Percentiles rank a stretch among this genome's conserved stretches.
These are phyloP conservation scores for Fraxinus xanthoxyloides DNA, from an alignment of 305 asterid species.

Conservation along the genomic window DNA sequence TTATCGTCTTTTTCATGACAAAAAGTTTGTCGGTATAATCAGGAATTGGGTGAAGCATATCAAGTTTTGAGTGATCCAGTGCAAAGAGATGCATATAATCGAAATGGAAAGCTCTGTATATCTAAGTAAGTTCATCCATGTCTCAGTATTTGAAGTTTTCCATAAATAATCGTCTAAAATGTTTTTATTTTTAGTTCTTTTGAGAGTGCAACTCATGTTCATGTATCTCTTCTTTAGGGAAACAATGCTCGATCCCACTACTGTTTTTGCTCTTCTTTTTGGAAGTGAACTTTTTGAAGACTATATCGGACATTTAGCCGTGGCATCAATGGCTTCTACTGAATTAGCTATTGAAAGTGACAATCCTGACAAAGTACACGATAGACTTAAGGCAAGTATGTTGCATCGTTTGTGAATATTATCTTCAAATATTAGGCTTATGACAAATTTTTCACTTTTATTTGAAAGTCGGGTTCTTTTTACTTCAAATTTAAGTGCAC, in stretches of 20 bases:
- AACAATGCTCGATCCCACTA: slow-evolving; percentile 87
- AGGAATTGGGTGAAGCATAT: slow-evolving; percentile 90
- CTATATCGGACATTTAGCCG: slow-evolving; percentile 72
- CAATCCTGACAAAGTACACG: slow-evolving; percentile 60
- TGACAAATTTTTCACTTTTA: background rate
- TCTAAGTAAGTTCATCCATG: slow-evolving; percentile 48
- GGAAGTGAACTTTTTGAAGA: slow-evolving; percentile 95
- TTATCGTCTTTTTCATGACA: background rate
- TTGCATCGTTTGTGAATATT: background rate
- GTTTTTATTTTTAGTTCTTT: background rate
- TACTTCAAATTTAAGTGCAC: background rate
- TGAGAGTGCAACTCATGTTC: background rate
- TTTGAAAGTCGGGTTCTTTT: background rate
- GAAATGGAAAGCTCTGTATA: slow-evolving; percentile 67
- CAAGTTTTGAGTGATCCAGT: slow-evolving; percentile 83
- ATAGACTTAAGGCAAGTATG: slow-evolving; percentile 60
- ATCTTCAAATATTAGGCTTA: background rate
- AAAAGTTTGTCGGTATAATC: slow-evolving; percentile 17
- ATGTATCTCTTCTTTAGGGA: slow-evolving; percentile 44
- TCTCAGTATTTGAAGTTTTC: background rate
- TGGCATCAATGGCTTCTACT: slow-evolving; percentile 86
- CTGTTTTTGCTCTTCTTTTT: slow-evolving; percentile 90
- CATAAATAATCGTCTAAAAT: background rate
- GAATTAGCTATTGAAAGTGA: slow-evolving; percentile 54
- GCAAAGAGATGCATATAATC: slow-evolving; percentile 77